These are phyloP conservation scores for Metarhizium anisopliae DNA, from an alignment of 2,329 filamentous ascomycete species.

Conservation along the genomic window DNA sequence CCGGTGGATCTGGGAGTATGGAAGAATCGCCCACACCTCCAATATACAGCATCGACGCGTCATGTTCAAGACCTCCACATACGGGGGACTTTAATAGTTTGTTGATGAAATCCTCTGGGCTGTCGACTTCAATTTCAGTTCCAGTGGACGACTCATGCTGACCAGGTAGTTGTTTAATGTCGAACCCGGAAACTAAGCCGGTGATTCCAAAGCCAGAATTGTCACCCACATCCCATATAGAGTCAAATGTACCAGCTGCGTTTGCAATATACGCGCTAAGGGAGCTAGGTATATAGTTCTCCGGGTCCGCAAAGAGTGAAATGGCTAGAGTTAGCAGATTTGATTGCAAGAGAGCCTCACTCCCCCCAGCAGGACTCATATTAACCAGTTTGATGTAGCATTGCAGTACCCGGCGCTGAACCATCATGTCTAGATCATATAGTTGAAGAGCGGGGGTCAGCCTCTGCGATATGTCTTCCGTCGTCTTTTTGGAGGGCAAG, in stretches of 20 bases:
- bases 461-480: constrained; percentile 77
- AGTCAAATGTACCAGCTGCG: constrained; percentile 82
- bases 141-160: constrained; percentile 48
- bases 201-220: constrained; percentile 93
- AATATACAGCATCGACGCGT: constrained; percentile 73
- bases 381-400: constrained; percentile 90
- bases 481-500: constrained; percentile 72
- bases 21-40: constrained; percentile 33
- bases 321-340: constrained; percentile 86
- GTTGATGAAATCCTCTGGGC: constrained; percentile 58
- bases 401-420: constrained; percentile 83
- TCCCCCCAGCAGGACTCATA: constrained; percentile 74
- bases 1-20: constrained; percentile 62
- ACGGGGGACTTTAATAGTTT: constrained; percentile 58
- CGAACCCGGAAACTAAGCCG: constrained; percentile 70
- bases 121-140: constrained; percentile 39
- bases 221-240: constrained; percentile 88
- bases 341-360: constrained; percentile 80
- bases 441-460: constrained; percentile 80
- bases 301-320: constrained; percentile 85
- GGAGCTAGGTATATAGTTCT: constrained; percentile 76
- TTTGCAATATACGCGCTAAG: constrained; percentile 87
- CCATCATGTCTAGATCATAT: constrained; percentile 86
- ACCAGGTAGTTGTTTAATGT: constrained; percentile 60
- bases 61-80: constrained; percentile 78